Percentiles rank a stretch among this genome's conserved stretches.
These are phyloP conservation scores for Mucor ambiguus DNA, from an alignment of 371 early-diverging fungal genomes.

Conservation along the genomic window DNA sequence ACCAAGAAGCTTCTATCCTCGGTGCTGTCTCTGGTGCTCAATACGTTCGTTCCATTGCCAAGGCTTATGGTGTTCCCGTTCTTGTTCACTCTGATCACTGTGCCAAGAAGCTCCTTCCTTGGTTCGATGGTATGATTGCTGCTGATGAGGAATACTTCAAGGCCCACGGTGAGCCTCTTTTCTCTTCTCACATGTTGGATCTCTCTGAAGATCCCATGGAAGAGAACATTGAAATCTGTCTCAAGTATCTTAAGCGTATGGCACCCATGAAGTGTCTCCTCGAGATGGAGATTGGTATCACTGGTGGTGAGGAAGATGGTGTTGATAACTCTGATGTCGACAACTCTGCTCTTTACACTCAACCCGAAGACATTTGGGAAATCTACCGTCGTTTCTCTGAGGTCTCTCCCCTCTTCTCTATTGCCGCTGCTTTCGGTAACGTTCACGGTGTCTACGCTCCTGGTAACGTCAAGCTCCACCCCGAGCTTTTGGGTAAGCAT, in stretches of 20 bases:
- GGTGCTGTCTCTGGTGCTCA: slow-evolving; percentile 91
- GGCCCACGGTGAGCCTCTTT: slow-evolving; percentile 88
- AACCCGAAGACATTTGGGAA: slow-evolving; percentile 93
- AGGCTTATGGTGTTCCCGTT: slow-evolving; percentile 89
- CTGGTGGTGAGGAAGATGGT: slow-evolving; percentile 96
- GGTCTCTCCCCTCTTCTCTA: slow-evolving; percentile 83
- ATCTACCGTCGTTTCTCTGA: slow-evolving; percentile 82
- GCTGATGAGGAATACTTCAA: slow-evolving; percentile 93
- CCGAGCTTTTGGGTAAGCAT: slow-evolving; percentile 86
- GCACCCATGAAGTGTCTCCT: slow-evolving; percentile 80
- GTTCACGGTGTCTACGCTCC: slow-evolving; percentile 94
- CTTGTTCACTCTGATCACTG: slow-evolving; percentile 92
- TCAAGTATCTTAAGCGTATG: slow-evolving; percentile 89
- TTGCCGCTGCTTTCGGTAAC: slow-evolving; percentile 90
- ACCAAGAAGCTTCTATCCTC: slow-evolving; percentile 84
- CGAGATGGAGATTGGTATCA: slow-evolving; percentile 96
- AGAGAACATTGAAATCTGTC: slow-evolving; percentile 86
- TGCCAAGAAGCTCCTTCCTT: slow-evolving; percentile 91
- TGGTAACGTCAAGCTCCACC: slow-evolving; percentile 89
- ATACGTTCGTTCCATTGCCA: slow-evolving; percentile 84
- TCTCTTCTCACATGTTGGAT: slow-evolving; percentile 96
- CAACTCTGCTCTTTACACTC: slow-evolving; percentile 86
- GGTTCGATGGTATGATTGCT: slow-evolving; percentile 92
- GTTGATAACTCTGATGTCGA: slow-evolving; percentile 91
- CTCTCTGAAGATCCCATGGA: slow-evolving; percentile 89